Evolutionary conservation across 2,329 filamentous ascomycete genomes (phyloP).

Genomic region (Penicillium sp.): DNA sequence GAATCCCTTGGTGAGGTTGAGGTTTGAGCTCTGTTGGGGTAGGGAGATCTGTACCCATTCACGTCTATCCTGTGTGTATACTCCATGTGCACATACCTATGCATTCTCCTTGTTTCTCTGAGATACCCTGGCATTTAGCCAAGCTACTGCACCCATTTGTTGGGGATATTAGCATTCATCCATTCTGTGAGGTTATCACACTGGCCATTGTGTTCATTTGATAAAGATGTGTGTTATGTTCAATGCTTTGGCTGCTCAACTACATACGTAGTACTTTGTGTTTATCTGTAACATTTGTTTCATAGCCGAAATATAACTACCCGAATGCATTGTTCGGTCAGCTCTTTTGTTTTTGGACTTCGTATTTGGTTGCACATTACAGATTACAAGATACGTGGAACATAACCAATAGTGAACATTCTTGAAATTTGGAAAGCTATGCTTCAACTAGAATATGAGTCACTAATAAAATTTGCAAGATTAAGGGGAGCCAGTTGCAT

Average conservation of each 20-base stretch:
- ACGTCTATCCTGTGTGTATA: constrained; percentile 7
- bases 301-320: not conserved
- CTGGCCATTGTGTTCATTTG: not conserved
- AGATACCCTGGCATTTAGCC: constrained; percentile 12
- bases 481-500: constrained; percentile 8
- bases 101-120: constrained; percentile 9
- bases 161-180: constrained; percentile 1
- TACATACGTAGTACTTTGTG: not conserved
- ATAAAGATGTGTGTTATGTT: not conserved
- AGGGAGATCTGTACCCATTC: not conserved
- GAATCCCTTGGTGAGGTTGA: constrained; percentile 32
- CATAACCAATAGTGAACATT: not conserved
- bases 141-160: not conserved
- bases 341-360: not conserved
- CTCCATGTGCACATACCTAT: constrained; percentile 9
- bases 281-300: not conserved
- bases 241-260: not conserved
- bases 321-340: not conserved
- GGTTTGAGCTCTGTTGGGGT: constrained; percentile 7
- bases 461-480: constrained; percentile 7
- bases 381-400: not conserved
- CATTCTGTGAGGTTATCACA: not conserved
- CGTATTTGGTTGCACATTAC: not conserved
- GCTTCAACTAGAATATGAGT: constrained; percentile 11
- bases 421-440: constrained; percentile 7